These are phyloP conservation scores for Selaginella moellendorffii DNA, from an alignment of 75 land plant genomes.

Conservation along the genomic window DNA sequence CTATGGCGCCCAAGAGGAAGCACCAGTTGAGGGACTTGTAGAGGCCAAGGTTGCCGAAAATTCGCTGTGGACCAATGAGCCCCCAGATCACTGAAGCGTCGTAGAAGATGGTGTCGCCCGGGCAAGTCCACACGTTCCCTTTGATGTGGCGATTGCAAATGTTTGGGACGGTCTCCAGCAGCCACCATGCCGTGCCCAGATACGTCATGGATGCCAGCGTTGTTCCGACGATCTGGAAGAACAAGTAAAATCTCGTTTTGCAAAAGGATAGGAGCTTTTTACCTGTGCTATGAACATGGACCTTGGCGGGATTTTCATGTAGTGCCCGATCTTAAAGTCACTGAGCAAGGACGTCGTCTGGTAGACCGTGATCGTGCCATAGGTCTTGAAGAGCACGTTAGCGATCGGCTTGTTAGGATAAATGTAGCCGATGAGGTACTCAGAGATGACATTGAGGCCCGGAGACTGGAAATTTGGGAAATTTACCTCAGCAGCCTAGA, in stretches of 20 bases:
- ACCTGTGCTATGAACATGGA: constrained; percentile 7
- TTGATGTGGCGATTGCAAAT: not conserved
- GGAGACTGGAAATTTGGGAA: not conserved
- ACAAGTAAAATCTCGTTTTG: not conserved
- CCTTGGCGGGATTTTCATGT: constrained; percentile 8
- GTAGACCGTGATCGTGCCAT: not conserved
- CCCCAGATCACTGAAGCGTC: constrained; percentile 2
- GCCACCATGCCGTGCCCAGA: not conserved
- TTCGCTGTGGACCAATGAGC: not conserved
- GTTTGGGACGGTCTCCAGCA: constrained; percentile 4
- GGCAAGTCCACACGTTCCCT: not conserved
- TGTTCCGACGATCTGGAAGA: not conserved
- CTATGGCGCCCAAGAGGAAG: not conserved
- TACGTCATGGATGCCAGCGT: not conserved
- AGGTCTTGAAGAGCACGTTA: not conserved
- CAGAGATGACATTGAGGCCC: not conserved
- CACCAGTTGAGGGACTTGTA: not conserved
- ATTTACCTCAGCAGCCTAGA: not conserved
- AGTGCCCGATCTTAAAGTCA: constrained; percentile 8
- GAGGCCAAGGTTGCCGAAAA: not conserved
- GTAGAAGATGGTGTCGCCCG: not conserved
- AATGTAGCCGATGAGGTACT: not conserved
- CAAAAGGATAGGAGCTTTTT: not conserved
- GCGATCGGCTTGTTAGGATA: not conserved
- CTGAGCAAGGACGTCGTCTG: not conserved